These are phyloP conservation scores for Thamnidium elegans DNA, from an alignment of 192 early-diverging fungal species.

Conservation along the genomic window DNA sequence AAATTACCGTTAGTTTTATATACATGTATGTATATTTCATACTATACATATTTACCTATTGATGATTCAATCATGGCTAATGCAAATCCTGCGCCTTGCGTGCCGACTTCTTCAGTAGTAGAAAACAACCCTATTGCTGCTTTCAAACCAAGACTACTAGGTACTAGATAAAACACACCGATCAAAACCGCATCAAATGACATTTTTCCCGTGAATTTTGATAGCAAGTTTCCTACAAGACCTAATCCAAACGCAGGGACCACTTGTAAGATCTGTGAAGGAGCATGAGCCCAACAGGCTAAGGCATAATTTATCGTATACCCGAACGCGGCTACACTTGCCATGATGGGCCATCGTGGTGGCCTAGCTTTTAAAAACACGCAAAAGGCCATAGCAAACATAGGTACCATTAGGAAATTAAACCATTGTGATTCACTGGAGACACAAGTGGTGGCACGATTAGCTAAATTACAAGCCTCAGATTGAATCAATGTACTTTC, in stretches of 20 bases:
- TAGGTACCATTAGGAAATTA: slow-evolving; percentile 46
- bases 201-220: slow-evolving; percentile 64
- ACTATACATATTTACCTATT: slow-evolving; percentile 25
- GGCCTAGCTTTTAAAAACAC: slow-evolving; percentile 45
- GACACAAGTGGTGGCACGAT: background rate
- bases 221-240: slow-evolving; percentile 71
- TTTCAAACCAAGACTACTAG: slow-evolving; percentile 33
- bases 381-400: slow-evolving; percentile 49
- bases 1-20: no score
- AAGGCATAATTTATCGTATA: slow-evolving; percentile 63
- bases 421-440: slow-evolving; percentile 26
- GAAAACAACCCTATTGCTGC: slow-evolving; percentile 33
- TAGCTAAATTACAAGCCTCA: background rate
- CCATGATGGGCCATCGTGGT: slow-evolving; percentile 72
- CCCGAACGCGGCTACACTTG: slow-evolving; percentile 61
- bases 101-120: slow-evolving; percentile 6
- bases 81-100: slow-evolving; percentile 46
- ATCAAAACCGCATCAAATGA: slow-evolving; percentile 82
- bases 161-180: slow-evolving; percentile 54
- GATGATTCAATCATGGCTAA: slow-evolving; percentile 45
- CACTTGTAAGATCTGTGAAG: slow-evolving; percentile 60
- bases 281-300: slow-evolving; percentile 47
- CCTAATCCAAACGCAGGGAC: slow-evolving; percentile 82
- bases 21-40: no score
- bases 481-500: background rate